Percentiles rank a stretch among this genome's conserved stretches.
Conservation (phyloP, 108 stramenopile species). For the Chaetoceros muelleri region DNA sequence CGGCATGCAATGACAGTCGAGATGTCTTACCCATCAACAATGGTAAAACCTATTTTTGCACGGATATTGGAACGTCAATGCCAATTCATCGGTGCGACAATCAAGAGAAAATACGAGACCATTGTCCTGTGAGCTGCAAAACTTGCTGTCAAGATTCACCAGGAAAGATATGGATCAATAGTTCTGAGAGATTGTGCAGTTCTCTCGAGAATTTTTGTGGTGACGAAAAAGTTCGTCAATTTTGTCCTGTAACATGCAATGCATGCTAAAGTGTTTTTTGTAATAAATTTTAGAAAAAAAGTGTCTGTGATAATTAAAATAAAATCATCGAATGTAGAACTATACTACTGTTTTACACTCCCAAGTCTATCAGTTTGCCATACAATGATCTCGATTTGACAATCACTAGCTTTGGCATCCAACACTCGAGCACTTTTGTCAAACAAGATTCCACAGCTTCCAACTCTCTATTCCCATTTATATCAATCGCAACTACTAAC, state of each 20-base stretch:
- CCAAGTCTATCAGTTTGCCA: slow-evolving; percentile 22
- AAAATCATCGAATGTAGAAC: too few species aligned
- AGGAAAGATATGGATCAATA: background rate
- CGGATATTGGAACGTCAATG: background rate
- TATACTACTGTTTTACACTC: too few species aligned
- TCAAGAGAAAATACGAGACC: background rate
- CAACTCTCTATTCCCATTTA: slow-evolving; percentile 75
- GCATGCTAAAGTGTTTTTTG: too few species aligned
- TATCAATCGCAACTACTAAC: slow-evolving; percentile 66
- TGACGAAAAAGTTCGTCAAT: background rate
- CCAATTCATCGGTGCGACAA: background rate
- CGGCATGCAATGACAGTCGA: background rate
- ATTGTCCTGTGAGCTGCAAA: background rate
- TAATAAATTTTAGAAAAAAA: too few species aligned
- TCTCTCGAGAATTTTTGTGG: background rate
- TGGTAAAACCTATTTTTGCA: background rate
- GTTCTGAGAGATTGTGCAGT: background rate
- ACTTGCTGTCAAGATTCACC: background rate
- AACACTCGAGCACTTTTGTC: slow-evolving; percentile 30
- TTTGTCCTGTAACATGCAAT: too few species aligned
- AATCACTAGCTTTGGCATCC: slow-evolving; percentile 54
- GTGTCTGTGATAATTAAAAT: too few species aligned
- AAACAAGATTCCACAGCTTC: slow-evolving; percentile 64
- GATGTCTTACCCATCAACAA: background rate
- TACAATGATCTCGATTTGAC: slow-evolving; percentile 72